Evolutionary conservation across 2,329 filamentous ascomycete species (phyloP), one percentile per base, ranked within the genome.

Genomic region (Xylariaceae sp.): DNA sequence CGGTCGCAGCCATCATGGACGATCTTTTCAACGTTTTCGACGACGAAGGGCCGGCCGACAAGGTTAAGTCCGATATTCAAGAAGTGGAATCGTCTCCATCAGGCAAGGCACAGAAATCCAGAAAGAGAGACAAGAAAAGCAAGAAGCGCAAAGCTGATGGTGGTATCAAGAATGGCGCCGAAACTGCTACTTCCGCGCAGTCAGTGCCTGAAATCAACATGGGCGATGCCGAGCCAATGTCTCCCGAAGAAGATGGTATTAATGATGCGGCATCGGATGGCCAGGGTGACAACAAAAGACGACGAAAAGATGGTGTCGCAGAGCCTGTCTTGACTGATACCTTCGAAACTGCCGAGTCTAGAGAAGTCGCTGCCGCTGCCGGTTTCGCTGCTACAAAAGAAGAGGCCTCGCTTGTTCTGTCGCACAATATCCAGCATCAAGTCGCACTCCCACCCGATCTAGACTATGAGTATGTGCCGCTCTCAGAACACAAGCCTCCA

Each of bases 341-440:
- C 10, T 99, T 99, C 72, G 87, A 97, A 76, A 97, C 94, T 10
- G 92, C 94, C 68, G 87, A 96, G 75, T 95, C 92, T 59, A 83
- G 93, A 79, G 91, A 97, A 73, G 83, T 99, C 32, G 91, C 89
- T 18, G 88, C 87, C 21, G 88, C 91, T 5, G 85, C 87, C 26
- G 92, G 90, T 7, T 80, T 86, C 50, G 77, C 81, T 13, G 61
- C 80, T 78, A 56, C 79, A 74, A 55, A 78, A 74, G 56, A 79
- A 73, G 71, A 92, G 48, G 79, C 85, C 40, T 84, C 88, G 5
- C 84, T 99, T 23, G 87, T 96, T 18, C 76, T 99, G 46, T 93
- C 91, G 40, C 95, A 99, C 77, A 96, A 99, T 77, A 96, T 99
- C 65, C 92, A 96, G 74, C 94, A 99, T 79, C 93, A 99, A 75